Percentiles rank a stretch among this genome's conserved stretches.
Evolutionary conservation across 306 rosid species (phyloP).

Genomic region (Echinosophora koreensis): DNA sequence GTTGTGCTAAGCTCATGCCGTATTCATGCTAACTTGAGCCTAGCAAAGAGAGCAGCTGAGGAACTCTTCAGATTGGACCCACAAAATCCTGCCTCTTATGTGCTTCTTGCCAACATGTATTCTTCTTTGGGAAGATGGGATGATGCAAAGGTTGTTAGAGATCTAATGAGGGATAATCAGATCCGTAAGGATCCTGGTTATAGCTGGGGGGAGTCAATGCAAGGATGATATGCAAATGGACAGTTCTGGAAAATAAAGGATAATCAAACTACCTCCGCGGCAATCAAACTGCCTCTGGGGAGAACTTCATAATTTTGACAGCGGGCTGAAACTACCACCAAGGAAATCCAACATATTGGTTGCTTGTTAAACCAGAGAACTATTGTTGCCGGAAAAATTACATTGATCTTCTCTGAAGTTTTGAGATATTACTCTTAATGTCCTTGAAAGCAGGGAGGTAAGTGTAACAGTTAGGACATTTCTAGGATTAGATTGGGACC

Average conservation of each 20-base stretch:
- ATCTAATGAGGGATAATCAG: slow-evolving; percentile 66
- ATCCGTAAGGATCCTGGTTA: slow-evolving; percentile 73
- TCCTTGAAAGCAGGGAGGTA: too few relatives aligned
- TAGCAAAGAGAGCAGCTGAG: slow-evolving; percentile 76
- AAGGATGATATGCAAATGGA: slow-evolving; percentile 44
- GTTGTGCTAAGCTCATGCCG: slow-evolving; percentile 86
- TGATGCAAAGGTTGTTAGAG: slow-evolving; percentile 71
- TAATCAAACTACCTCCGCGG: slow-evolving; percentile 2
- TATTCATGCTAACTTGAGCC: slow-evolving; percentile 63
- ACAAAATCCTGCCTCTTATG: slow-evolving; percentile 65
- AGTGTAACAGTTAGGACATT: too few relatives aligned
- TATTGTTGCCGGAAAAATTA: too few relatives aligned
- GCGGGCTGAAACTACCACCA: slow-evolving; percentile 29
- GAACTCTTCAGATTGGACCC: slow-evolving; percentile 72
- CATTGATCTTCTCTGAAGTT: too few relatives aligned
- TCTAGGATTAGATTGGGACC: too few relatives aligned
- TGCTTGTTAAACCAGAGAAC: slow-evolving; percentile 13
- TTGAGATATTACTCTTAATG: too few relatives aligned
- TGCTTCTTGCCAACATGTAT: slow-evolving; percentile 81
- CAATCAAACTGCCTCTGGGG: slow-evolving; percentile 11
- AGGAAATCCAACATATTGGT: slow-evolving; percentile 9
- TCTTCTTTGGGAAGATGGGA: slow-evolving; percentile 91
- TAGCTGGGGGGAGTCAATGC: slow-evolving; percentile 64
- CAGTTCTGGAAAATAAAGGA: slow-evolving; percentile 28
- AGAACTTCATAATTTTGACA: not conserved